phyloP scores from a whole-genome alignment of 441 rosid species.

The Geranium incanum region DNA sequence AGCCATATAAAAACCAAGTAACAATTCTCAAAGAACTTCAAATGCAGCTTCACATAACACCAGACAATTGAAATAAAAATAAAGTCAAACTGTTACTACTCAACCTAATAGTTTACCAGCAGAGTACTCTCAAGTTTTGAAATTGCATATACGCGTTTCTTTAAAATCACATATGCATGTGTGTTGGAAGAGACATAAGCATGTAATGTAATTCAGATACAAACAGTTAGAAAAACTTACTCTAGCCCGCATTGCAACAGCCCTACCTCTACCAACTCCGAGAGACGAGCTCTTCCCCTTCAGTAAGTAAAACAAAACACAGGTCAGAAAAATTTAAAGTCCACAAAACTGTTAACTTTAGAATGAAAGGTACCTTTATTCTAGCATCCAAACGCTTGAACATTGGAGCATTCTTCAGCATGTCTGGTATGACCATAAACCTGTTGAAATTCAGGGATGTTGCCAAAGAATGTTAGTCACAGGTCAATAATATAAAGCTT shows the following conservation, averaged over 20 bases:
- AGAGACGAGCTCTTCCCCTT: slow-evolving; percentile 95
- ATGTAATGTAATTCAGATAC: slow-evolving; percentile 3
- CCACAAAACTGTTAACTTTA: background rate
- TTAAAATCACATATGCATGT: background rate
- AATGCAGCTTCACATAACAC: background rate
- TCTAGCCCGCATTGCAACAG: slow-evolving; percentile 93
- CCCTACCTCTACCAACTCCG: slow-evolving; percentile 98
- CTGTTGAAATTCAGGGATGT: slow-evolving; percentile 32
- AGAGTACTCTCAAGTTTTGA: background rate
- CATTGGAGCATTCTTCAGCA: slow-evolving; percentile 88
- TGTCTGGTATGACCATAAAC: slow-evolving; percentile 99
- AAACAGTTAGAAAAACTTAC: slow-evolving; percentile 38
- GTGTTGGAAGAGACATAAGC: background rate
- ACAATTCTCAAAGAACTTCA: background rate
- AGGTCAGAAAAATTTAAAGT: slow-evolving; percentile 6
- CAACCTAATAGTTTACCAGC: background rate
- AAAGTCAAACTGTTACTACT: no score
- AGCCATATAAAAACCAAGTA: background rate
- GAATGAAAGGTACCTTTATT: slow-evolving; percentile 2
- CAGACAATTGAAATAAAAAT: no score
- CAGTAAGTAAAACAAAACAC: slow-evolving; percentile 22
- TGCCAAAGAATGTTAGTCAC: background rate
- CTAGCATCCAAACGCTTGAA: slow-evolving; percentile 10
- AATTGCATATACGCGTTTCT: background rate
- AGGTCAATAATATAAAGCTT: background rate